Percentiles rank a stretch among this genome's conserved stretches.
phyloP scores from a whole-genome alignment of 1,284 basidiomycete species.

The Apiotrichum laibachii region DNA sequence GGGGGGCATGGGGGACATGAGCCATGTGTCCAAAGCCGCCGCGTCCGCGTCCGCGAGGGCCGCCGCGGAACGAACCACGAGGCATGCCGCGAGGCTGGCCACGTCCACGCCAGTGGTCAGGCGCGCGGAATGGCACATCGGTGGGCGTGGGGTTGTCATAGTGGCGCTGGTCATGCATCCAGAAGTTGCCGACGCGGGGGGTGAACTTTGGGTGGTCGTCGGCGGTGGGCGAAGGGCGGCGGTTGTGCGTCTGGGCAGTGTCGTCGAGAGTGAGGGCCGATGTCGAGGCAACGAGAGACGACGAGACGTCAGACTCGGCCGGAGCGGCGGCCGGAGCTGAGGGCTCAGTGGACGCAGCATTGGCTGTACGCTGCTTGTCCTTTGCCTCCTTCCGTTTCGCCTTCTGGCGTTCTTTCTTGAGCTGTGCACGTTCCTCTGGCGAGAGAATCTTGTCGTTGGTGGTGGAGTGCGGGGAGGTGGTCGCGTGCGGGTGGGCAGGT shows the following conservation, averaged over 20 bases:
- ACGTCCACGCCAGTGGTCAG: constrained; percentile 51
- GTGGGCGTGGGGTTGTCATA: constrained; percentile 63
- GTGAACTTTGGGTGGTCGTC: constrained; percentile 71
- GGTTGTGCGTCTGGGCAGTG: constrained; percentile 45
- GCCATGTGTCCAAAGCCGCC: background rate
- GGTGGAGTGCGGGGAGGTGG: background rate
- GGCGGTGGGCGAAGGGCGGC: constrained; percentile 27
- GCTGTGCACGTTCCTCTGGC: constrained; percentile 28
- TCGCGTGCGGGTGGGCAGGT: background rate
- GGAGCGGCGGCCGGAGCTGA: background rate
- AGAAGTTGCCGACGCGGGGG: constrained; percentile 81
- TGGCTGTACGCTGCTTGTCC: constrained; percentile 19
- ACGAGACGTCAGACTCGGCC: background rate
- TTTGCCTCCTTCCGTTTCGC: constrained; percentile 35
- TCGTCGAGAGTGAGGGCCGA: constrained; percentile 29
- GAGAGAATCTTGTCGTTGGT: constrained; percentile 20
- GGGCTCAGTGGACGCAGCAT: background rate
- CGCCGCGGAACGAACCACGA: constrained; percentile 24
- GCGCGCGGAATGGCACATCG: constrained; percentile 46
- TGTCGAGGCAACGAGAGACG: constrained; percentile 26
- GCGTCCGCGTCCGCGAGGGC: constrained; percentile 7
- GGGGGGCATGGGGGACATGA: background rate
- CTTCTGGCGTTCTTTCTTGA: constrained; percentile 35
- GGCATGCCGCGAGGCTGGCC: constrained; percentile 30
- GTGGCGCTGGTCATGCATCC: constrained; percentile 81